phyloP scores from a whole-genome alignment of 2,329 filamentous ascomycete genomes.

The Aspergillus arachidicola region DNA sequence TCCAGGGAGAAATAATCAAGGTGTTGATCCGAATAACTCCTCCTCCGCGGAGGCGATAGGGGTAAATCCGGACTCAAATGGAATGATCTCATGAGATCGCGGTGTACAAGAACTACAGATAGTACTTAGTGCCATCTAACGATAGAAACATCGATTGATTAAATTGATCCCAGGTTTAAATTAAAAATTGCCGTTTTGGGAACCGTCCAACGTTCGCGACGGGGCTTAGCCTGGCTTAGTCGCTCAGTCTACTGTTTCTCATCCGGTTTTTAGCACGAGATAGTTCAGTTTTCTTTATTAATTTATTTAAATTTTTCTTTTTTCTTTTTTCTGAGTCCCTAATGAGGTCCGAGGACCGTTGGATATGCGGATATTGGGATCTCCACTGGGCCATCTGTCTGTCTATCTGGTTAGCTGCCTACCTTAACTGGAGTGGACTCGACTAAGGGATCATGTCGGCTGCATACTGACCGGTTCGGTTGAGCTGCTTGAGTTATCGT shows the following conservation, averaged over 20 bases:
- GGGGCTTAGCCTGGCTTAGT: not conserved
- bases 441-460: not conserved
- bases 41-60: not conserved
- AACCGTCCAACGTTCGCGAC: not conserved
- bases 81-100: not conserved
- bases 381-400: constrained; percentile 1
- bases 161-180: not conserved
- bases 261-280: not conserved
- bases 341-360: not conserved
- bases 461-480: not conserved
- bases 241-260: not conserved
- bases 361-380: not conserved
- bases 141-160: not conserved
- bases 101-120: not conserved
- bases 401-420: not conserved
- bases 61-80: not conserved
- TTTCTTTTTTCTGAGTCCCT: not conserved
- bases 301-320: not conserved
- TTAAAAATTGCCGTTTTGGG: not conserved
- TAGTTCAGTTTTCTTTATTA: not conserved
- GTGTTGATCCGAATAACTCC: not conserved
- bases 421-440: not conserved
- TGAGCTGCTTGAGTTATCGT: not conserved
- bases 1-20: not conserved
- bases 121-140: not conserved